Conservation (phyloP, 73 alveolate genomes). For the Durusdinium trenchii region DNA sequence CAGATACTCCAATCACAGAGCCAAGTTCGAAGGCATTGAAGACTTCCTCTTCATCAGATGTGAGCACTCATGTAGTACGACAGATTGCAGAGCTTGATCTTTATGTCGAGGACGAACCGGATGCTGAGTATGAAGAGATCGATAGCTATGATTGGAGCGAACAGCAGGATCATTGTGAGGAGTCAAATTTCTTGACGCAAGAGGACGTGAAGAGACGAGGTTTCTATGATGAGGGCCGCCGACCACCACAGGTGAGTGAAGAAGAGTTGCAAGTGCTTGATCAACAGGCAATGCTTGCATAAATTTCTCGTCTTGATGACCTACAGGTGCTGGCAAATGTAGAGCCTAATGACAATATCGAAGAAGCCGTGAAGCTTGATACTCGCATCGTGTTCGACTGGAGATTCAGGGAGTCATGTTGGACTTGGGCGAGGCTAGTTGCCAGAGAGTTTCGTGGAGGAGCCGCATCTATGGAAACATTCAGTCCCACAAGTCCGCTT, state of each 20-base stretch:
- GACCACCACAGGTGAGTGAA: background rate
- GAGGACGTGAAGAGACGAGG: background rate
- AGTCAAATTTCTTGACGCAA: no score
- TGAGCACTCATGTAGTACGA: no score
- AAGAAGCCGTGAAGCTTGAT: background rate
- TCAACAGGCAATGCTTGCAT: background rate
- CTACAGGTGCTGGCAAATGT: background rate
- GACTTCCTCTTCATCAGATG: no score
- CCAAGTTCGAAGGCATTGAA: no score
- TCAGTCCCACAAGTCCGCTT: background rate
- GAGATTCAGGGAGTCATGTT: background rate
- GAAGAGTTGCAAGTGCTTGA: background rate
- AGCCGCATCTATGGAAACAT: background rate
- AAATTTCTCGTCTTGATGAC: background rate
- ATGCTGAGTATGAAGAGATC: no score
- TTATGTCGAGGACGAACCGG: background rate
- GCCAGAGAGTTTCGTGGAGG: background rate
- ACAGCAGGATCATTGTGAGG: background rate
- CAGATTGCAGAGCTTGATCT: background rate
- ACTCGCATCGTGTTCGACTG: background rate
- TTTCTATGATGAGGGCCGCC: background rate
- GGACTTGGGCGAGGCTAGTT: background rate
- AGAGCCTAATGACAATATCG: no score
- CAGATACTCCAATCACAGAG: no score
- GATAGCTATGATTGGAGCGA: background rate